Evolutionary conservation across 768 basidiomycete species (phyloP).

Genomic region (Mycena kentingensis): DNA sequence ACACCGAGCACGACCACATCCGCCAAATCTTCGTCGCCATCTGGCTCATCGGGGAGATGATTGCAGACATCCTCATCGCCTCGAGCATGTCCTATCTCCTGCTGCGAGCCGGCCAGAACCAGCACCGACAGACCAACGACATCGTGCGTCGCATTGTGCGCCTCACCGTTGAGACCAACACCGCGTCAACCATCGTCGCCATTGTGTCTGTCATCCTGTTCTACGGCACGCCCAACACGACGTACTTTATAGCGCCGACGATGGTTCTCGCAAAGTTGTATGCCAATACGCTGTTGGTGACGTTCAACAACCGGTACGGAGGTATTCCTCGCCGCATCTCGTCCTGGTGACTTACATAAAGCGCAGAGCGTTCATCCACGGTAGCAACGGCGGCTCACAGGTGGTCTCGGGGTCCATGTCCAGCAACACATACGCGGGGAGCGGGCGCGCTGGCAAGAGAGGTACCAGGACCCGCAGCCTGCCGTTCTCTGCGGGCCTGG

Average conservation of each 20-base stretch:
- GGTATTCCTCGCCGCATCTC: too few species aligned
- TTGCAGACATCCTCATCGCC: conserved; percentile 10
- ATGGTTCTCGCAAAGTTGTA: background rate
- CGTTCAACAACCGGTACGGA: conserved; percentile 1
- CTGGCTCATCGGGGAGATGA: conserved; percentile 1
- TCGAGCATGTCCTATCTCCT: conserved; percentile 7
- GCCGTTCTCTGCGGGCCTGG: background rate
- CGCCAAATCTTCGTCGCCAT: background rate
- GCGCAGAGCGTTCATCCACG: background rate
- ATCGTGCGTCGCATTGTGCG: background rate
- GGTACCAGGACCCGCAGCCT: background rate
- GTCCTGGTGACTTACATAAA: too few species aligned
- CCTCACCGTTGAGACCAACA: conserved; percentile 9
- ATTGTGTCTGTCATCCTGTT: background rate
- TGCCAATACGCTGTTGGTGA: background rate
- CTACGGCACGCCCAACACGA: background rate
- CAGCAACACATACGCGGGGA: background rate
- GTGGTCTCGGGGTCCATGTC: background rate
- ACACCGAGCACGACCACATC: background rate
- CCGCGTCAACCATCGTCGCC: background rate
- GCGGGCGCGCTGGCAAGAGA: background rate
- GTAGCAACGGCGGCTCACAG: background rate
- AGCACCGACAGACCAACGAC: background rate
- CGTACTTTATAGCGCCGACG: background rate
- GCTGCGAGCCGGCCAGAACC: background rate